Base-by-base conservation (phyloP, 805 yeast genomes). In the Dipodascus geniculatus region DNA sequence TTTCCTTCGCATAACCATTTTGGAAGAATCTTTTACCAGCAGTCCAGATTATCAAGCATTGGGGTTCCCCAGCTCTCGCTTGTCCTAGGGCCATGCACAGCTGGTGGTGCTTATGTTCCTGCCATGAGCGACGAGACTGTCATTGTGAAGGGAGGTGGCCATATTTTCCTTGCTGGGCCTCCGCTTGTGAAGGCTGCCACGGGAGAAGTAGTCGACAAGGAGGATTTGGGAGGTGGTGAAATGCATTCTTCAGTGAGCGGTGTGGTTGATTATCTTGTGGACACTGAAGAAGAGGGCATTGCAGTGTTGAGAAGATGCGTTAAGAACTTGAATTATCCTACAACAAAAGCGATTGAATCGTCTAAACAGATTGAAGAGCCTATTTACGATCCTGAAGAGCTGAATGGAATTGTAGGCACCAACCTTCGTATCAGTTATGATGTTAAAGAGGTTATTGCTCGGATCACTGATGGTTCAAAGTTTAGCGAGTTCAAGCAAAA, bases 51-150 rank as follows among this genome's bases (percentile, higher is more conserved):
- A 65, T 62, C 66, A 16, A 59, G 66, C 20, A 51, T 53, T 51
- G 65, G 65, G 35, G 59, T 65, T 42, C 67, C 68, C 9, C 68
- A 65, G 54, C 53, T 65, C 51, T 60, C 68, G 8, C 58, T 65
- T 11, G 68, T 65, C 8, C 56, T 65, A 48, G 68, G 68, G 11
- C 68, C 68, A 4, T 65, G 68, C 44, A 65, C 68, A 11, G 68
- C 68, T 14, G 68, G 68, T n/a, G 68, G 68, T 11, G 68, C 68
- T 50, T 65, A 65, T 51, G 68, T 65, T 3, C 68, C 68, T 22
- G 68, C 68, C 20, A 65, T 65, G 68, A 60, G 65, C 20, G 68
- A 65, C 55, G 68, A 65, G 55, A 57, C 66, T 44, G 62, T 65
- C 51, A 65, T 65, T 28, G 68, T 65, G 54, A 58, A 57, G 51